Evolutionary conservation across 192 early-diverging fungal genomes (phyloP).

Genomic region (Phycomyces nitens): DNA sequence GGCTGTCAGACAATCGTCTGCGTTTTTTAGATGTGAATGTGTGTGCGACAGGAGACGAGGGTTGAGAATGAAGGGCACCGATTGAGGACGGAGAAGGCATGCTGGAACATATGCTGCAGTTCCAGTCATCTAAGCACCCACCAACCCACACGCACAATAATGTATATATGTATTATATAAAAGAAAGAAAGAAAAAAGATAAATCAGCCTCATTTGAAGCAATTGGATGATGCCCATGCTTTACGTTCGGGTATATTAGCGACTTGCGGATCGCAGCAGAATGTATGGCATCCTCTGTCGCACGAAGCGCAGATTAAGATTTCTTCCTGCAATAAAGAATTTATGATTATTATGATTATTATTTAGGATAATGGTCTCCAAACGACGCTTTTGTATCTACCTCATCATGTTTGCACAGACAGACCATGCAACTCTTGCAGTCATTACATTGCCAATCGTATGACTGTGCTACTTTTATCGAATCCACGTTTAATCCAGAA

Average conservation of each 20-base stretch:
- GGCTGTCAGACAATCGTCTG: too few relatives aligned
- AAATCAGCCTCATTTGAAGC: not conserved
- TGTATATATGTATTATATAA: not conserved
- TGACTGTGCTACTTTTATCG: slow-evolving; percentile 32
- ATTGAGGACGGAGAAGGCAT: slow-evolving; percentile 23
- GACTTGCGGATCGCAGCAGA: slow-evolving; percentile 40
- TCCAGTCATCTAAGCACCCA: slow-evolving; percentile 45
- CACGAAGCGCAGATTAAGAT: slow-evolving; percentile 47
- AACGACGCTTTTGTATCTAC: too few relatives aligned
- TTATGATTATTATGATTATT: not conserved
- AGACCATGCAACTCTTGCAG: slow-evolving; percentile 50
- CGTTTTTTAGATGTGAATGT: too few relatives aligned
- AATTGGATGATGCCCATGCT: not conserved
- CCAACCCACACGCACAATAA: too few relatives aligned
- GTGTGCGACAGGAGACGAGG: not conserved
- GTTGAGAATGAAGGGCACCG: slow-evolving; percentile 22
- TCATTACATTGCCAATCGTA: slow-evolving; percentile 49
- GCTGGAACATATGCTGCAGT: slow-evolving; percentile 34
- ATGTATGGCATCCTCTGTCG: slow-evolving; percentile 46
- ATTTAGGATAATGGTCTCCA: too few relatives aligned
- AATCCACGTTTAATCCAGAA: slow-evolving; percentile 29
- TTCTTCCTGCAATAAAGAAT: slow-evolving; percentile 33
- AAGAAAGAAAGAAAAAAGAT: not conserved
- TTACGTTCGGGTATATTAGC: slow-evolving; percentile 41
- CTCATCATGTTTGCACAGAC: slow-evolving; percentile 40